Conservation (phyloP, 1,139 yeast species). For the Suhomyces coccinellae region DNA sequence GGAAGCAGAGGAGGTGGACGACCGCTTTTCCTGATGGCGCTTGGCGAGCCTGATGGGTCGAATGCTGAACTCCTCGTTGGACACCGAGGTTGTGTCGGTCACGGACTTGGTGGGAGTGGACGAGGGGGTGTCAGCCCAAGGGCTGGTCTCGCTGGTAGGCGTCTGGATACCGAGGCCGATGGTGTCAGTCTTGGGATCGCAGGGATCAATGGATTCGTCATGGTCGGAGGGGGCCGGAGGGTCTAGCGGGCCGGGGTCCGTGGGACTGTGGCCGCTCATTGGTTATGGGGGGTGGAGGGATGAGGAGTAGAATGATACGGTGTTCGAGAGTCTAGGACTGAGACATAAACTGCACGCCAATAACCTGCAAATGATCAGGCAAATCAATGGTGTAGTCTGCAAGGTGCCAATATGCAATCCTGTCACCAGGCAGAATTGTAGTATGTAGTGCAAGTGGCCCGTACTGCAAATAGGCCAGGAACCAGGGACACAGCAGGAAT, state of each 20-base stretch:
- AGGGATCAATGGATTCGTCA: not conserved
- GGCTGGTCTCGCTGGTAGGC: conserved; percentile 13
- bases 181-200: conserved; percentile 3
- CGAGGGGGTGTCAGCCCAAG: conserved; percentile 14
- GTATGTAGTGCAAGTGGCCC: too few relatives aligned
- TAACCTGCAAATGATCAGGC: not conserved
- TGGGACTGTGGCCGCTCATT: conserved; percentile 1
- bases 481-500: not conserved
- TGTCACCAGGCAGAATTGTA: too few relatives aligned
- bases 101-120: conserved; percentile 8
- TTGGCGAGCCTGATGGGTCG: conserved; percentile 38
- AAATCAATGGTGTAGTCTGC: too few relatives aligned
- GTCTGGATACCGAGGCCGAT: conserved; percentile 13
- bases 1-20: conserved; percentile 10
- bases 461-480: not conserved
- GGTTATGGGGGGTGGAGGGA: not conserved
- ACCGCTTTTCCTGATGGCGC: conserved; percentile 22
- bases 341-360: not conserved
- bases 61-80: conserved; percentile 18
- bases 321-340: too few relatives aligned
- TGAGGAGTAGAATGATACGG: not conserved
- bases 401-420: not conserved
- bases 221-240: not conserved
- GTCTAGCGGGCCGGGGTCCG: not conserved
- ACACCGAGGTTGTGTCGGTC: not conserved